Conservation (phyloP, 352 stramenopile genomes). For the Thraustochytrium striatum region DNA sequence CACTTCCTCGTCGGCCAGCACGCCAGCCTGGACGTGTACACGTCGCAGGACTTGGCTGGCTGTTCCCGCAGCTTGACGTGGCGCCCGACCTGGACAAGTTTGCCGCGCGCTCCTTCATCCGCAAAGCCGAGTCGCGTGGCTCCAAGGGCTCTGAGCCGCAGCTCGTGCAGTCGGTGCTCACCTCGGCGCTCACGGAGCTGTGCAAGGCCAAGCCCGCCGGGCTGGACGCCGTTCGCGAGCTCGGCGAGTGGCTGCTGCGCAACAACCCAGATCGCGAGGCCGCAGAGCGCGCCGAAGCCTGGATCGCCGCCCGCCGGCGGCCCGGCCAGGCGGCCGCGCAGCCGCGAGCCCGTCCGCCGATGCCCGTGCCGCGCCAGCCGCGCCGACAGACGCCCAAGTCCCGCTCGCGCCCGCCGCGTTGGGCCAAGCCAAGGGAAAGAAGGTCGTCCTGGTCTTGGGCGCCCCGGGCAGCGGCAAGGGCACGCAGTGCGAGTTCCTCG, state of each 20-base stretch:
- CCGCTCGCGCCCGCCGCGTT: background rate
- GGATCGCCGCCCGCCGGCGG: background rate
- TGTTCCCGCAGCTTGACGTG: slow-evolving; percentile 36
- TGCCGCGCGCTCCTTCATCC: slow-evolving; percentile 38
- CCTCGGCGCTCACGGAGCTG: slow-evolving; percentile 40
- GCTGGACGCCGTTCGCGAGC: slow-evolving; percentile 43
- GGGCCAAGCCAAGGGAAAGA: background rate
- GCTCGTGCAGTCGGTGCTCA: slow-evolving; percentile 49
- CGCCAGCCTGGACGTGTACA: slow-evolving; percentile 34
- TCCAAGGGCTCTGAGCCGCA: slow-evolving; percentile 37
- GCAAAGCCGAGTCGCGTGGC: slow-evolving; percentile 12
- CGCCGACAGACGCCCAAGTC: background rate
- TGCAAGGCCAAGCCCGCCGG: slow-evolving; percentile 50
- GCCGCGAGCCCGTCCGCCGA: too few relatives aligned
- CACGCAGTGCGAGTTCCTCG: slow-evolving; percentile 50
- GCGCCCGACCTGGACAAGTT: background rate
- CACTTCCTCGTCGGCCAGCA: background rate
- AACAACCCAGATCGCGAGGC: slow-evolving; percentile 49
- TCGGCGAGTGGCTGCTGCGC: slow-evolving; percentile 51
- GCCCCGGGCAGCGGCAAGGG: slow-evolving; percentile 55
- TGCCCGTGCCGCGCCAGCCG: background rate
- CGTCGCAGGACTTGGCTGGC: slow-evolving; percentile 7
- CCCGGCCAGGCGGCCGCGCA: background rate
- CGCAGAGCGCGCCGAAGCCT: background rate
- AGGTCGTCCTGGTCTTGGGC: slow-evolving; percentile 56